A percentile compares a stretch with the other conserved stretches of the same genome.
Evolutionary conservation across 192 early-diverging fungal species (phyloP).

Genomic region (Anaeromyces robustus): DNA sequence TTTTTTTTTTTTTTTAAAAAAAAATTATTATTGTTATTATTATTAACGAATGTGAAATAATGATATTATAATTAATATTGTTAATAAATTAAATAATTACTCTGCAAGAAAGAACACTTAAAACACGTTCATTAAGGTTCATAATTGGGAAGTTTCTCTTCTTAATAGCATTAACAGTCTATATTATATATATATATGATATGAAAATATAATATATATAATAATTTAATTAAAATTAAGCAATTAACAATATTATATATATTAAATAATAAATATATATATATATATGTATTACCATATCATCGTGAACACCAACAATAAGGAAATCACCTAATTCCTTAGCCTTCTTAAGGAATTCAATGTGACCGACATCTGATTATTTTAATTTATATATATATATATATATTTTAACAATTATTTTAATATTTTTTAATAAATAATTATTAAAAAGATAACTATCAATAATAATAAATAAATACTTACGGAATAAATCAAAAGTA

Average conservation of each 20-base stretch:
- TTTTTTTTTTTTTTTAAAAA: no score
- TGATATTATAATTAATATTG: no score
- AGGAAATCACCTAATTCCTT: slow-evolving; percentile 74
- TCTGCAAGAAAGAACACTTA: slow-evolving; percentile 83
- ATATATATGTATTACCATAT: slow-evolving; percentile 26
- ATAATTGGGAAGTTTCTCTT: slow-evolving; percentile 82
- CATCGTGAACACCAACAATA: slow-evolving; percentile 86
- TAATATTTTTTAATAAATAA: no score
- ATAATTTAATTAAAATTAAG: no score
- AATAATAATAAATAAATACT: background rate
- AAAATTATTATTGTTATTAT: no score
- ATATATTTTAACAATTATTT: no score
- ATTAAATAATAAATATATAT: background rate
- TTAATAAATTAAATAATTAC: slow-evolving; percentile 22
- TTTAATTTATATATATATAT: no score
- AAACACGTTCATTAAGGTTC: slow-evolving; percentile 86
- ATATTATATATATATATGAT: background rate
- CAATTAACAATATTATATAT: background rate
- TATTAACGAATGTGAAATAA: no score
- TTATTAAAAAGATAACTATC: no score
- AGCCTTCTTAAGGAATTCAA: slow-evolving; percentile 79
- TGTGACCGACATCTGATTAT: slow-evolving; percentile 54
- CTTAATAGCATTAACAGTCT: slow-evolving; percentile 73
- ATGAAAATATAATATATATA: no score
- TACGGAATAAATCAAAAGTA: slow-evolving; percentile 86